A percentile compares a stretch with the other conserved stretches of the same genome.
Evolutionary conservation across 176 grass and related monocot species (phyloP).

Genomic region (Eleusine coracana): DNA sequence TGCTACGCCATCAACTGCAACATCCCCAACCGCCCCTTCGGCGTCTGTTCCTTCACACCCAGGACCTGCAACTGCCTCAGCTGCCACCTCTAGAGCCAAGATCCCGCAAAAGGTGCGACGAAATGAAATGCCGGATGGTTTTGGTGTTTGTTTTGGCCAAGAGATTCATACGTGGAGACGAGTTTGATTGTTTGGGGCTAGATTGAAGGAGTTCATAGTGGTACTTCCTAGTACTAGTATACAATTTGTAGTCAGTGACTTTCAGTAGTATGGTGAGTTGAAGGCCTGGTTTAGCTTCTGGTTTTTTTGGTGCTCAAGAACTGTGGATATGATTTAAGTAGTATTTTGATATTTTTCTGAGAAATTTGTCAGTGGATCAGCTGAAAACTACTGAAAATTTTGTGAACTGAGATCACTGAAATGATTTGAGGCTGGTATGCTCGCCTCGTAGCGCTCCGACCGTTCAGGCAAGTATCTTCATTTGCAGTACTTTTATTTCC

Average conservation of each 20-base stretch:
- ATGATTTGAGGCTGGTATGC: no score
- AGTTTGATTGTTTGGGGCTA: background rate
- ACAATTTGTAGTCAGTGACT: background rate
- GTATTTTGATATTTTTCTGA: background rate
- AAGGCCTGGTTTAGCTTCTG: background rate
- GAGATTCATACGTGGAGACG: background rate
- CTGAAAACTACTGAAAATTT: background rate
- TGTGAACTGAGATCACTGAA: background rate
- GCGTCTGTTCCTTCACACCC: constrained; percentile 84
- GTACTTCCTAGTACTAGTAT: background rate
- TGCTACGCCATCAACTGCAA: constrained; percentile 97
- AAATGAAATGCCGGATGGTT: background rate
- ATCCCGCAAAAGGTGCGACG: background rate
- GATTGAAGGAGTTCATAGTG: constrained; percentile 8
- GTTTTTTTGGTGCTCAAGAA: background rate
- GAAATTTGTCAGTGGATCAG: background rate
- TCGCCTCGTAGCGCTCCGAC: no score
- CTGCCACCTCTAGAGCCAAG: constrained; percentile 63
- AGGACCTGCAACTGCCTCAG: constrained; percentile 75
- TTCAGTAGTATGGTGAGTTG: background rate
- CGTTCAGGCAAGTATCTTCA: background rate
- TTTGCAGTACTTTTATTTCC: background rate
- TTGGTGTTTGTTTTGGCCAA: background rate
- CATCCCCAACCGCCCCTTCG: constrained; percentile 85
- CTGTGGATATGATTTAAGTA: background rate